These are phyloP conservation scores for Aspergillus bertholletiae DNA, from an alignment of 495 filamentous ascomycete species.

Conservation along the genomic window DNA sequence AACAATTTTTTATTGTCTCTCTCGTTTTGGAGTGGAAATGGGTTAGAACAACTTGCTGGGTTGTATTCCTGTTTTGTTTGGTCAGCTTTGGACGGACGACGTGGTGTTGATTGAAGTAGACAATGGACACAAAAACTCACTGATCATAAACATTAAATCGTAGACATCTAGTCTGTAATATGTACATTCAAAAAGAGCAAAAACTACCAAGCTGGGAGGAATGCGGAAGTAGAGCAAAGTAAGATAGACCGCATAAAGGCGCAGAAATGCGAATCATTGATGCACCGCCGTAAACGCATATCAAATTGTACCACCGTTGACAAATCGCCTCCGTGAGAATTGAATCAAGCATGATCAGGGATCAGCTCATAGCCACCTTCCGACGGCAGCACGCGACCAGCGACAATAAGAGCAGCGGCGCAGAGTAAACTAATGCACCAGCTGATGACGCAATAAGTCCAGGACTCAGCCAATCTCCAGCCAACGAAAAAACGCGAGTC, in stretches of 20 bases:
- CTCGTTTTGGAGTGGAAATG: neutral
- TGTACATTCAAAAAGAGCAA: conserved; percentile 1
- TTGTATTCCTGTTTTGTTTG: too few relatives aligned
- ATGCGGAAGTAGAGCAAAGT: neutral
- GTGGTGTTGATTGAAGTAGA: too few relatives aligned
- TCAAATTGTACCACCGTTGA: neutral
- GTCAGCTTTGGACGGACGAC: too few relatives aligned
- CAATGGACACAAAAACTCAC: neutral
- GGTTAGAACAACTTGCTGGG: neutral
- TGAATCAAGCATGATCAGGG: conserved; percentile 35
- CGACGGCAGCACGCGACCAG: conserved; percentile 63
- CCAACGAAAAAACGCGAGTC: conserved; percentile 84
- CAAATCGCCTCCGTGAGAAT: neutral
- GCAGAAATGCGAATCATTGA: neutral
- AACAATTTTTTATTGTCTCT: neutral
- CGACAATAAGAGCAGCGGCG: conserved; percentile 56
- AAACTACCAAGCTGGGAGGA: neutral
- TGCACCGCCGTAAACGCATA: neutral
- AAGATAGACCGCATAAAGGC: neutral
- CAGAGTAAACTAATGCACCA: conserved; percentile 63
- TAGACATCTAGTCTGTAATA: conserved; percentile 12
- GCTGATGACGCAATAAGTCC: conserved; percentile 71
- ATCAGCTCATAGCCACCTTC: conserved; percentile 87
- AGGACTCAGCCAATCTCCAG: conserved; percentile 77
- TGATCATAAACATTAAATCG: conserved; percentile 3